Evolutionary conservation across 2,329 filamentous ascomycete genomes (phyloP).

Genomic region (Colletotrichum melonis): DNA sequence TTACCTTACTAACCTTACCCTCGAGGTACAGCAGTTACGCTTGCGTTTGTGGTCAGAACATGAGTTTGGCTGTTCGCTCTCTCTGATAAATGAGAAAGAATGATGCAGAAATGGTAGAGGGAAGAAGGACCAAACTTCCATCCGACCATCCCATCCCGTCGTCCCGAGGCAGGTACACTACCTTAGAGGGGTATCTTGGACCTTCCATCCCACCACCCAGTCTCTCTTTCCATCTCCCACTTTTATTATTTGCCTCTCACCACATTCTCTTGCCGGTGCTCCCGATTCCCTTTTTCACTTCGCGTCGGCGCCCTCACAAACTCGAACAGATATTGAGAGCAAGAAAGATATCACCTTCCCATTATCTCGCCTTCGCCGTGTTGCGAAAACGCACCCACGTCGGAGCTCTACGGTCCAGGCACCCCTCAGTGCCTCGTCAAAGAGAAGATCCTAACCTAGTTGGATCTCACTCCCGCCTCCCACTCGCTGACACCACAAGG

Average conservation of each 20-base stretch:
- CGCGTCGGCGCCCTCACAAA: background rate
- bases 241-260: background rate
- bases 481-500: constrained; percentile 18
- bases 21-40: background rate
- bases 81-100: background rate
- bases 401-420: background rate
- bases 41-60: background rate
- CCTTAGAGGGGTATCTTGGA: background rate
- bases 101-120: background rate
- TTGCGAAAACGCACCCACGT: background rate
- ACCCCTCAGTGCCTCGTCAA: background rate
- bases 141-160: background rate
- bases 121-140: background rate
- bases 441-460: constrained; percentile 9
- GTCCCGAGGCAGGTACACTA: background rate
- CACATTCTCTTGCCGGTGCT: constrained; percentile 12
- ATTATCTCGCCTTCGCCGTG: constrained; percentile 8
- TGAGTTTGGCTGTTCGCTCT: background rate
- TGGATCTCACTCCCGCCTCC: constrained; percentile 15
- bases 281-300: background rate
- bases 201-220: background rate
- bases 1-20: background rate
- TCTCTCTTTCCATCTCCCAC: background rate
- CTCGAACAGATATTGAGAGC: background rate
- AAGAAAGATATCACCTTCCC: background rate